These are phyloP conservation scores for Hortiboletus rubellus DNA, from an alignment of 1,284 basidiomycete genomes.

Conservation along the genomic window DNA sequence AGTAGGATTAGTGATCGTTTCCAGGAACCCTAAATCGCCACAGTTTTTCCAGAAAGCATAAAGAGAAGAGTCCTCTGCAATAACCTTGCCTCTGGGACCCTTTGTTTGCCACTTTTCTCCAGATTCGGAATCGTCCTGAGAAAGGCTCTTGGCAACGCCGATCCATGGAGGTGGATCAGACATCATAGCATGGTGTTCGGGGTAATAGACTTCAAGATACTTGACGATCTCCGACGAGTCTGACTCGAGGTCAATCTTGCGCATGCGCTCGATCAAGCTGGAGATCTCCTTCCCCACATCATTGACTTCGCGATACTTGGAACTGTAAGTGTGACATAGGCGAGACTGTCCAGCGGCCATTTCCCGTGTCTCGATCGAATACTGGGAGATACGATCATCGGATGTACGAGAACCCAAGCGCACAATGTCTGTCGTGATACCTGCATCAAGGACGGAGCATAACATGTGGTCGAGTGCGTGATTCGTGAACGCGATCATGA, in stretches of 20 bases:
- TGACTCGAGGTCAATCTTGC: constrained; percentile 39
- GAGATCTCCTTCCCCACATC: constrained; percentile 45
- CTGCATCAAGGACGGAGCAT: constrained; percentile 56
- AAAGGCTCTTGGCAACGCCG: constrained; percentile 18
- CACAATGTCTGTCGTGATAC: constrained; percentile 61
- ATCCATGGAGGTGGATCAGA: constrained; percentile 46
- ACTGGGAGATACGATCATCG: constrained; percentile 58
- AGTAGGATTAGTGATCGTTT: constrained; percentile 1
- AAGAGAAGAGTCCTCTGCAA: constrained; percentile 33
- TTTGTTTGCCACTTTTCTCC: constrained; percentile 25
- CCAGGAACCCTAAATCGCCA: constrained; percentile 44
- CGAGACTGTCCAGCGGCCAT: constrained; percentile 43
- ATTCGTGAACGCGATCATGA: constrained; percentile 74
- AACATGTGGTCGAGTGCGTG: constrained; percentile 76
- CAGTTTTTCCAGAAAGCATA: constrained; percentile 51
- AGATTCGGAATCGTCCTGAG: constrained; percentile 23
- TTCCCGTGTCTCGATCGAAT: constrained; percentile 59
- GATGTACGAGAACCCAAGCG: constrained; percentile 62
- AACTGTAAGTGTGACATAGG: constrained; percentile 37
- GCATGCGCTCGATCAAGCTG: constrained; percentile 45
- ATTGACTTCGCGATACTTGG: constrained; percentile 45
- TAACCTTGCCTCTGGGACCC: constrained; percentile 20
- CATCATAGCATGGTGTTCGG: constrained; percentile 45
- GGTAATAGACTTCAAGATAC: constrained; percentile 43
- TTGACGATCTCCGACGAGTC: constrained; percentile 38